Conservation (phyloP, 176 grass and related monocot genomes). For the Hordeum vulgare region DNA sequence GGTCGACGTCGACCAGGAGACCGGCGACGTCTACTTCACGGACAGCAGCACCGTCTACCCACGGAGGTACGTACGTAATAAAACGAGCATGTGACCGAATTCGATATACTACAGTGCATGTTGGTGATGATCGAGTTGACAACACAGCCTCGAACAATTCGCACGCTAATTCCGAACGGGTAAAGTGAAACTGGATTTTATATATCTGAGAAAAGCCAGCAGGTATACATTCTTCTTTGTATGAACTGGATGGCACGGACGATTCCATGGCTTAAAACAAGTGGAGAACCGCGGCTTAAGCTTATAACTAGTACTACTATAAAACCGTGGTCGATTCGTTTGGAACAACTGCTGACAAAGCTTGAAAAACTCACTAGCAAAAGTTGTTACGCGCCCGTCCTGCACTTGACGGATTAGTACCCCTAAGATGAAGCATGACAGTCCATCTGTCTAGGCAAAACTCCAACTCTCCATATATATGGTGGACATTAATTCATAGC, state of each 20-base stretch:
- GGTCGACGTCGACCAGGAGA: constrained; percentile 78
- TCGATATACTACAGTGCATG: too few species aligned
- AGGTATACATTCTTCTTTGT: not conserved
- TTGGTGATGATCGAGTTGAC: too few species aligned
- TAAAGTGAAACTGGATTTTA: not conserved
- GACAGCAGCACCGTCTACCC: constrained; percentile 62
- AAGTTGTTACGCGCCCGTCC: too few species aligned
- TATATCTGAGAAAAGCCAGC: not conserved
- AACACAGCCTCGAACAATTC: not conserved
- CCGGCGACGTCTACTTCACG: constrained; percentile 80
- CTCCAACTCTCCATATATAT: not conserved
- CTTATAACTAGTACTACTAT: too few species aligned
- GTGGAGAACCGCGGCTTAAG: not conserved
- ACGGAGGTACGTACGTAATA: constrained; percentile 39
- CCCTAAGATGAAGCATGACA: not conserved
- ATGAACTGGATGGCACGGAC: not conserved
- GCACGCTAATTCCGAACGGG: not conserved
- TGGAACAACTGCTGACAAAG: not conserved
- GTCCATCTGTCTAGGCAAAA: not conserved
- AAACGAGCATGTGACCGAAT: not conserved
- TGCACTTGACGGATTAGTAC: too few species aligned
- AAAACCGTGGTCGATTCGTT: not conserved
- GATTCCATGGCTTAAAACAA: not conserved
- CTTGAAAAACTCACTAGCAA: not conserved
- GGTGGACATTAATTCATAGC: not conserved